A percentile compares a stretch with the other conserved stretches of the same genome.
Conservation (phyloP, 1,284 basidiomycete genomes). For the Fomitiporia mediterranea region DNA sequence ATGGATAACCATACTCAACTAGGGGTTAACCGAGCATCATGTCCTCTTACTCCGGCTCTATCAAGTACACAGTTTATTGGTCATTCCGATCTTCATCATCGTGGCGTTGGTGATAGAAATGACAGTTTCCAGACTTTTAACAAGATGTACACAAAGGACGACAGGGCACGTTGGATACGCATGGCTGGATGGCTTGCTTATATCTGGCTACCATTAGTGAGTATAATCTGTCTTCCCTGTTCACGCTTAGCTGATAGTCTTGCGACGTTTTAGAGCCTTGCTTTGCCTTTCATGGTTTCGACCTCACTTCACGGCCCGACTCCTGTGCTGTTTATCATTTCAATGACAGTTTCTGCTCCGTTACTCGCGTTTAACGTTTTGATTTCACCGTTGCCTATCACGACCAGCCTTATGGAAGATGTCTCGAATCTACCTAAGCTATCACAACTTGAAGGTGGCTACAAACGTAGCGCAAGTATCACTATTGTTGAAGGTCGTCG, state of each 20-base stretch:
- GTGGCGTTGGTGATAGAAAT: slow-evolving; percentile 32
- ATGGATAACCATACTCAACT: slow-evolving; percentile 40
- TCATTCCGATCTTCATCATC: slow-evolving; percentile 52
- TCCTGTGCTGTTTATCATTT: slow-evolving; percentile 51
- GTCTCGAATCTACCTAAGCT: slow-evolving; percentile 39
- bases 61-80: slow-evolving; percentile 56
- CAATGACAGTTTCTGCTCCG: slow-evolving; percentile 61
- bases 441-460: slow-evolving; percentile 46
- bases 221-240: slow-evolving; percentile 4
- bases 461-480: slow-evolving; percentile 57
- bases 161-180: not conserved
- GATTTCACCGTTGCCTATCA: slow-evolving; percentile 59
- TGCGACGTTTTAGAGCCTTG: slow-evolving; percentile 39
- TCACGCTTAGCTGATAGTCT: slow-evolving; percentile 10
- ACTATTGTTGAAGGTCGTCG: slow-evolving; percentile 65
- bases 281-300: slow-evolving; percentile 55
- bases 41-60: slow-evolving; percentile 49
- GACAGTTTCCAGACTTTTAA: too few relatives aligned
- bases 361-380: slow-evolving; percentile 56
- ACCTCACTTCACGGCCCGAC: slow-evolving; percentile 35
- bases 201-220: slow-evolving; percentile 63
- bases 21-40: slow-evolving; percentile 31
- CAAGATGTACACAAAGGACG: slow-evolving; percentile 24
- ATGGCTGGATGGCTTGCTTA: slow-evolving; percentile 43
- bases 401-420: slow-evolving; percentile 56